A percentile compares a stretch with the other conserved stretches of the same genome.
These are phyloP conservation scores for Torrubiellomyces zombiae DNA, from an alignment of 2,329 filamentous ascomycete genomes.

Conservation along the genomic window DNA sequence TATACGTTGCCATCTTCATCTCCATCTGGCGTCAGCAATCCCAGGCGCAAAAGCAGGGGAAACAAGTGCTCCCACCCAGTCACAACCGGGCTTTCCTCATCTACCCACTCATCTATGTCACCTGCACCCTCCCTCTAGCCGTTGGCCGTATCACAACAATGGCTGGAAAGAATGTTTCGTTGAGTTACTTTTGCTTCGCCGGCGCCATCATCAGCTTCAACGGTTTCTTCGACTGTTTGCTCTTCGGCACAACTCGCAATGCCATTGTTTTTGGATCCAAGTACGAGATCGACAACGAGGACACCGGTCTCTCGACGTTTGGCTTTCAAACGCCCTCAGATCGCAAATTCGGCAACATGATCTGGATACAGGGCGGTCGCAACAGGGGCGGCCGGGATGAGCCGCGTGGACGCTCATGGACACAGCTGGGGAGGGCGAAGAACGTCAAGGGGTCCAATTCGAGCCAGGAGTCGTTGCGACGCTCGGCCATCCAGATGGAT, in stretches of 20 bases:
- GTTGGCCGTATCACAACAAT: conserved; percentile 47
- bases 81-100: conserved; percentile 41
- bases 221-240: conserved; percentile 35
- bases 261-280: conserved; percentile 30
- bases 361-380: conserved; percentile 18
- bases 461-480: conserved; percentile 17
- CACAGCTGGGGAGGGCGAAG: conserved; percentile 4
- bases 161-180: conserved; percentile 31
- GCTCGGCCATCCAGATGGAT: conserved; percentile 25
- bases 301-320: conserved; percentile 34
- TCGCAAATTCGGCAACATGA: conserved; percentile 24
- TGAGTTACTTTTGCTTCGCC: conserved; percentile 40
- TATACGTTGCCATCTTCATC: conserved; percentile 25
- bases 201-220: conserved; percentile 41
- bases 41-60: not conserved
- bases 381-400: conserved; percentile 4
- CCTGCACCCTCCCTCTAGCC: conserved; percentile 52
- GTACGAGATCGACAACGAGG: conserved; percentile 20
- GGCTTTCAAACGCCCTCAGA: conserved; percentile 24
- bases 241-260: conserved; percentile 35
- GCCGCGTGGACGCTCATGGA: conserved; percentile 9
- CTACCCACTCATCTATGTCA: conserved; percentile 51
- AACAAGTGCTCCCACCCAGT: no score
- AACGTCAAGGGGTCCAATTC: conserved; percentile 7
- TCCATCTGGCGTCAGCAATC: conserved; percentile 15